These are phyloP conservation scores for Ascochyta rabiei DNA, from an alignment of 2,329 filamentous ascomycete genomes.

Conservation along the genomic window DNA sequence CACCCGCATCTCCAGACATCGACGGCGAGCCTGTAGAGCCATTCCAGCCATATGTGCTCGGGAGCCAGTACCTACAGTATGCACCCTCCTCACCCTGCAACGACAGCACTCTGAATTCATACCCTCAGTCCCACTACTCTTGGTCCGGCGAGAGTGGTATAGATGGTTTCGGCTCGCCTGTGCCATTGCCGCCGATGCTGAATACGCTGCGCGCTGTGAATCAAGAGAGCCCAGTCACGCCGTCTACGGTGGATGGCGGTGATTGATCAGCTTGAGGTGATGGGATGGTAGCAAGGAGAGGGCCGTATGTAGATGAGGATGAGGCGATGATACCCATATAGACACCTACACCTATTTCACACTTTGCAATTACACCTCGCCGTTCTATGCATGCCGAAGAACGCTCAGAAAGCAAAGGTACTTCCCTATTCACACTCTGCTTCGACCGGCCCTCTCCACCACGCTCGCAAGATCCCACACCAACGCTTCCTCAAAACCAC, in stretches of 20 bases:
- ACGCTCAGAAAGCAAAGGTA: too few relatives aligned
- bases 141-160: slow-evolving; percentile 3
- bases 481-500: too few relatives aligned
- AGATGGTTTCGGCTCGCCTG: neutral
- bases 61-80: neutral
- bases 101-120: neutral
- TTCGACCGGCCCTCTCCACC: too few relatives aligned
- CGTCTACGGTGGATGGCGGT: neutral
- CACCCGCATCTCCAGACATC: slow-evolving; percentile 15
- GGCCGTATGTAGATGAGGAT: neutral
- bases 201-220: neutral
- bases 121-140: neutral
- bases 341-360: neutral
- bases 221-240: neutral
- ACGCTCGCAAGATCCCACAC: too few relatives aligned
- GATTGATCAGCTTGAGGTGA: neutral
- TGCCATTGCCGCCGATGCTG: neutral
- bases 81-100: neutral
- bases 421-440: too few relatives aligned
- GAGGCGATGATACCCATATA: slow-evolving; percentile 1
- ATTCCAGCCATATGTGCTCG: neutral
- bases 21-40: slow-evolving; percentile 5
- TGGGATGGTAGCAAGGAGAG: neutral
- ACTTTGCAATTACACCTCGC: too few relatives aligned
- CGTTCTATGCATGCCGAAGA: too few relatives aligned